These are phyloP conservation scores for Ustilago trichophora DNA, from an alignment of 1,284 basidiomycete species.

Conservation along the genomic window DNA sequence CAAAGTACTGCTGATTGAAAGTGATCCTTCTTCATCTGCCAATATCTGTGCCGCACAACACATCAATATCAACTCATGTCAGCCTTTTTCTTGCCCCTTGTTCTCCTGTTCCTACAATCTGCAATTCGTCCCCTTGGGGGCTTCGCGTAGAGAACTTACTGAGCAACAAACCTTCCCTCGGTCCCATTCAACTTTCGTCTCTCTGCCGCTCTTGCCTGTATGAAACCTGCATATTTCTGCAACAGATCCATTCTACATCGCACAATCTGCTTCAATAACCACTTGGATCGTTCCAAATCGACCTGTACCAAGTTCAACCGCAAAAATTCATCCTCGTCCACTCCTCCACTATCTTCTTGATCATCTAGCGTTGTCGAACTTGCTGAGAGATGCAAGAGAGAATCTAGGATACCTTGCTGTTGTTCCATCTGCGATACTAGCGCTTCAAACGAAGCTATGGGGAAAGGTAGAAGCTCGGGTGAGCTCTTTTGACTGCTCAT, in stretches of 20 bases:
- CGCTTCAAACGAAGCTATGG: conserved; percentile 14
- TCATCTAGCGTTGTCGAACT: too few species aligned
- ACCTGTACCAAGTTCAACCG: conserved; percentile 62
- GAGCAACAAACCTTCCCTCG: conserved; percentile 46
- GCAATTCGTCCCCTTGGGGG: too few species aligned
- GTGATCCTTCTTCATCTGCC: conserved; percentile 45
- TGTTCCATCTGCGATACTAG: conserved; percentile 49
- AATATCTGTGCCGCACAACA: conserved; percentile 51
- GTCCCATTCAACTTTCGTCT: conserved; percentile 39
- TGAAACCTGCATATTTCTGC: conserved; percentile 46
- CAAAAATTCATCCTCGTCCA: conserved; percentile 61
- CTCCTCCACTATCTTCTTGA: neutral
- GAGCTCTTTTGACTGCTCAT: conserved; percentile 27
- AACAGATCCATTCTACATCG: conserved; percentile 51
- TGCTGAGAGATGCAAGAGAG: conserved; percentile 14
- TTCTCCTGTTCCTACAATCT: too few species aligned
- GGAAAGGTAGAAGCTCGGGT: conserved; percentile 41
- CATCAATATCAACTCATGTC: neutral
- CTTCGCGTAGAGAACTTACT: too few species aligned
- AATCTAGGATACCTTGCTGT: conserved; percentile 56
- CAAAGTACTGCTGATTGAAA: conserved; percentile 46
- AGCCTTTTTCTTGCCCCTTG: neutral
- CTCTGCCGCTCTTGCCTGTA: conserved; percentile 18
- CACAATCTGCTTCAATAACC: conserved; percentile 58
- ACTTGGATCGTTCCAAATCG: conserved; percentile 61